phyloP scores from a whole-genome alignment of 768 basidiomycete species.

The Sistotremastrum suecicum region DNA sequence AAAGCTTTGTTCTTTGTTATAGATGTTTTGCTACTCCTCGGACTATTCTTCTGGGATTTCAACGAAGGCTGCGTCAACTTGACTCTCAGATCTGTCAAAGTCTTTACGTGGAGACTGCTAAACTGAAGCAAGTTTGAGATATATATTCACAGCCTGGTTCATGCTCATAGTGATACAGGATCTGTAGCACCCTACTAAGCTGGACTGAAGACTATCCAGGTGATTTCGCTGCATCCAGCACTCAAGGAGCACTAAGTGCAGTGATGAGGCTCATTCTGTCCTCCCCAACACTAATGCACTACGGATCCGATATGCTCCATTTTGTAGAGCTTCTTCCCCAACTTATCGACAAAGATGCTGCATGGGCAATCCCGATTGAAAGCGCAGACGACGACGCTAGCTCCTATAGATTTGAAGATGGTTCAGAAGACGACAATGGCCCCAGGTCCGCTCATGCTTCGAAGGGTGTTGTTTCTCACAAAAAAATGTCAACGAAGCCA shows the following conservation, averaged over 20 bases:
- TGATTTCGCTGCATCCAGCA: slow-evolving; percentile 69
- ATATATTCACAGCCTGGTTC: slow-evolving; percentile 1
- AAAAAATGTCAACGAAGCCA: slow-evolving; percentile 25
- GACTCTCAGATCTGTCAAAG: slow-evolving; percentile 62
- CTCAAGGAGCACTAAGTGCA: slow-evolving; percentile 56
- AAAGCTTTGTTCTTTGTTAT: slow-evolving; percentile 73
- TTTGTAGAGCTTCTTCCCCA: slow-evolving; percentile 57
- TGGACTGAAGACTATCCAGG: slow-evolving; percentile 68
- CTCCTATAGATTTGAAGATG: slow-evolving; percentile 36
- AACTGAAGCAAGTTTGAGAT: slow-evolving; percentile 51
- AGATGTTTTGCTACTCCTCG: slow-evolving; percentile 73
- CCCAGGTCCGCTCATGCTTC: background rate
- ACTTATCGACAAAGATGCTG: slow-evolving; percentile 50
- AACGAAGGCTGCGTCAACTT: slow-evolving; percentile 70
- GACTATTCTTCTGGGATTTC: slow-evolving; percentile 71
- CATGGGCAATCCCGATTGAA: slow-evolving; percentile 64
- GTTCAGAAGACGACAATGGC: slow-evolving; percentile 26
- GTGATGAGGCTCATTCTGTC: slow-evolving; percentile 67
- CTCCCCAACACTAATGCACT: slow-evolving; percentile 73
- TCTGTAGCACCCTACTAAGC: slow-evolving; percentile 62
- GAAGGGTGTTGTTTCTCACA: background rate
- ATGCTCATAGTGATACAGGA: slow-evolving; percentile 27
- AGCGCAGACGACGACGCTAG: slow-evolving; percentile 53
- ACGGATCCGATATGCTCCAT: slow-evolving; percentile 70
- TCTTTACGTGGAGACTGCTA: slow-evolving; percentile 77